These are phyloP conservation scores for Vanrija sp. DNA, from an alignment of 1,284 basidiomycete genomes.

Conservation along the genomic window DNA sequence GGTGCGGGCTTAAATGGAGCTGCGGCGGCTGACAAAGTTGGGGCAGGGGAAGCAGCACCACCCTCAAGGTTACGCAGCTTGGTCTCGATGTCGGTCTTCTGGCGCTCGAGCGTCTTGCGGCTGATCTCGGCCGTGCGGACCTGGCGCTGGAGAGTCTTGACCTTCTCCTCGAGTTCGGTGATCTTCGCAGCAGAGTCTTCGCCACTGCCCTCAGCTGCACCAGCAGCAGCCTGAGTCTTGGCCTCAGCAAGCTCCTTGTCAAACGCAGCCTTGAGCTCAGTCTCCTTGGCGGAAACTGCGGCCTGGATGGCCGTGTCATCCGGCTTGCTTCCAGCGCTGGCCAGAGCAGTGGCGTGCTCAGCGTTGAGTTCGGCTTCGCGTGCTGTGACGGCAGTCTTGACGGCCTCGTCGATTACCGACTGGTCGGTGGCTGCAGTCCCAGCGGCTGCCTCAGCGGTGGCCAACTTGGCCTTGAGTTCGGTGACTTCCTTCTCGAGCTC, in stretches of 20 bases:
- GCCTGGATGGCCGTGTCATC: constrained; percentile 9
- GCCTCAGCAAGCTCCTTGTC: constrained; percentile 13
- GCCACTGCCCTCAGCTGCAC: background rate
- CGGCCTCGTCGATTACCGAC: constrained; percentile 33
- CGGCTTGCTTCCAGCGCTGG: constrained; percentile 2
- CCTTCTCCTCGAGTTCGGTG: constrained; percentile 31
- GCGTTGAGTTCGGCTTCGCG: constrained; percentile 36
- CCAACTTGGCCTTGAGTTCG: constrained; percentile 21
- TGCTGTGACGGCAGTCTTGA: constrained; percentile 39
- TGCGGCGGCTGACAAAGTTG: no score
- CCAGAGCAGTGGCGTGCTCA: constrained; percentile 27
- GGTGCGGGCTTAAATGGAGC: no score
- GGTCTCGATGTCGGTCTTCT: constrained; percentile 23
- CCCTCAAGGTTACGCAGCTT: constrained; percentile 30
- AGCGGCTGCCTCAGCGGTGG: constrained; percentile 9
- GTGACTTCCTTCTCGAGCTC: constrained; percentile 28
- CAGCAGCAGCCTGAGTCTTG: constrained; percentile 3
- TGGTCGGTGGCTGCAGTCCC: constrained; percentile 11
- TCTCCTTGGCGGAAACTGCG: constrained; percentile 26
- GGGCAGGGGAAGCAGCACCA: background rate
- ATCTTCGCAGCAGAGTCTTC: constrained; percentile 16
- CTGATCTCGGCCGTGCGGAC: constrained; percentile 38
- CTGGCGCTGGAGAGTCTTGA: constrained; percentile 38
- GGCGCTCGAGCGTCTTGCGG: constrained; percentile 38
- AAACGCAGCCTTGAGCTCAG: constrained; percentile 25